A percentile compares a stretch with the other conserved stretches of the same genome.
Evolutionary conservation across 192 early-diverging fungal genomes (phyloP).

Genomic region (Thoreauomyces humboldtii): DNA sequence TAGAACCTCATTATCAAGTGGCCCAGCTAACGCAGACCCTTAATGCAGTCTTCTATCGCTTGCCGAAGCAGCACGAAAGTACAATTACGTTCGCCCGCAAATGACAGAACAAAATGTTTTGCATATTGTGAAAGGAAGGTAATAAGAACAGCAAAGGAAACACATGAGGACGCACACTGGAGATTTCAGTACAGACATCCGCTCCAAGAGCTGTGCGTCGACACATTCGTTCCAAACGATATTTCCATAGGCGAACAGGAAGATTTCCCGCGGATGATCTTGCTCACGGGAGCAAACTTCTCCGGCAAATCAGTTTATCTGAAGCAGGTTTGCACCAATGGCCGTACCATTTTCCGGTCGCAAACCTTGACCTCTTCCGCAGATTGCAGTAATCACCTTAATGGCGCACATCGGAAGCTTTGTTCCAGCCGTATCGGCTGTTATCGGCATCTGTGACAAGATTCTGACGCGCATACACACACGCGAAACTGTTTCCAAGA

Average conservation of each 20-base stretch:
- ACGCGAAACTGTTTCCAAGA: constrained; percentile 61
- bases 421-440: constrained; percentile 72
- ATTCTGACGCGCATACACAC: constrained; percentile 76
- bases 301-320: constrained; percentile 65
- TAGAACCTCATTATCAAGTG: neutral
- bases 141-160: too few species aligned
- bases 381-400: constrained; percentile 75
- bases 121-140: constrained; percentile 57
- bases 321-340: constrained; percentile 27
- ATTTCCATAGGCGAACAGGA: constrained; percentile 41
- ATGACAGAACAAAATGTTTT: constrained; percentile 57
- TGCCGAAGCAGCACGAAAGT: constrained; percentile 51
- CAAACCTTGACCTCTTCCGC: neutral
- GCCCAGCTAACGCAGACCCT: neutral
- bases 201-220: constrained; percentile 55
- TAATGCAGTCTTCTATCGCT: constrained; percentile 65
- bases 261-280: constrained; percentile 44
- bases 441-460: constrained; percentile 73
- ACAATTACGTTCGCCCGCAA: constrained; percentile 54
- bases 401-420: constrained; percentile 91
- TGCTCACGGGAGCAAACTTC: constrained; percentile 81
- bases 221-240: constrained; percentile 73
- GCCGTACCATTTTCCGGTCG: neutral
- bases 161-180: too few species aligned
- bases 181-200: constrained; percentile 52